Conservation (phyloP, 2,329 filamentous ascomycete species). For the Colletotrichum tamarilloi region DNA sequence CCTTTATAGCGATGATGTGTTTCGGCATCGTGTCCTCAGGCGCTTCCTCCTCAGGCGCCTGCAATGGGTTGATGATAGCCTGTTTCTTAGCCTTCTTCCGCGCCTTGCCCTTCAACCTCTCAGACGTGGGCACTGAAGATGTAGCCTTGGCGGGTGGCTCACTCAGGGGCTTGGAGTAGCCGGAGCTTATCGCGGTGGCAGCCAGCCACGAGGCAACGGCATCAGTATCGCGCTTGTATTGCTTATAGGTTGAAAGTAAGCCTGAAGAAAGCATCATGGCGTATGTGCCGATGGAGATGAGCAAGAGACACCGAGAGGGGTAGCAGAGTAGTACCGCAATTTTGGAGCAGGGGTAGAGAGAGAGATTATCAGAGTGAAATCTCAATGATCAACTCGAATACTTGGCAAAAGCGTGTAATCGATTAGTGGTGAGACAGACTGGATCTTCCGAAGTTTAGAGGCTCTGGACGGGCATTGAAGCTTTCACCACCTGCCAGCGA, state of each 20-base stretch:
- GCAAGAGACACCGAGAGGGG: background rate
- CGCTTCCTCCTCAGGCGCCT: background rate
- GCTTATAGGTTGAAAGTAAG: constrained; percentile 46
- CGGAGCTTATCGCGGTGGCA: constrained; percentile 49
- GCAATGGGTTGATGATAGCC: background rate
- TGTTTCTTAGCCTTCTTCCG: constrained; percentile 21
- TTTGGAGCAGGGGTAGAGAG: background rate
- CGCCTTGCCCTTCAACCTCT: constrained; percentile 43
- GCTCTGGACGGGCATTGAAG: too few relatives aligned
- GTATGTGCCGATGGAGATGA: background rate
- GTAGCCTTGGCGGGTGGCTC: background rate
- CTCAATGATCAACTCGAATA: too few relatives aligned
- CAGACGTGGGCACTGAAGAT: background rate
- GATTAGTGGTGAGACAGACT: too few relatives aligned
- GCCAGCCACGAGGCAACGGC: constrained; percentile 54
- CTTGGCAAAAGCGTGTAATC: too few relatives aligned
- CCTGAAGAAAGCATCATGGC: constrained; percentile 35
- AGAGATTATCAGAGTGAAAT: background rate
- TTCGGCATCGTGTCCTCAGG: constrained; percentile 34
- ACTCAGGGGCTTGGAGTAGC: constrained; percentile 41
- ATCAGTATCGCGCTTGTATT: constrained; percentile 55
- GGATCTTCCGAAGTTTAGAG: too few relatives aligned
- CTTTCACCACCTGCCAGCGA: too few relatives aligned
- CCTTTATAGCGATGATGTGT: constrained; percentile 49
- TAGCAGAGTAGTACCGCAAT: background rate